Evolutionary conservation across 306 rosid genomes (phyloP).

Genomic region (Prunus mira): DNA sequence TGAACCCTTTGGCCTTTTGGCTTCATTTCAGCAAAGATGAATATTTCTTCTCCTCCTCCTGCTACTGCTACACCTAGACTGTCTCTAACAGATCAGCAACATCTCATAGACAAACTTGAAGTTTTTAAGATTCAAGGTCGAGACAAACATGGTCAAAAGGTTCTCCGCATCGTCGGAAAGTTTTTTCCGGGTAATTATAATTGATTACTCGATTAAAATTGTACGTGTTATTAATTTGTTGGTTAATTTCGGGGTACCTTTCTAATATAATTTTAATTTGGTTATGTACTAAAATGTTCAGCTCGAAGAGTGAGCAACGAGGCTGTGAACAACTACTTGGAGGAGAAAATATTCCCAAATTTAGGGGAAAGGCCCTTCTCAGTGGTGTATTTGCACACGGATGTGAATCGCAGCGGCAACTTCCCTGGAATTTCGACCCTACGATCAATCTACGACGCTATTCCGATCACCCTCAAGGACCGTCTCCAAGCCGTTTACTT

Average conservation of each 20-base stretch:
- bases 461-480: constrained; percentile 23
- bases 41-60: background rate
- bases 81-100: constrained; percentile 19
- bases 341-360: constrained; percentile 18
- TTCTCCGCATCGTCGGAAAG: constrained; percentile 39
- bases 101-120: constrained; percentile 22
- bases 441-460: constrained; percentile 26
- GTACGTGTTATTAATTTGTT: background rate
- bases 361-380: constrained; percentile 31
- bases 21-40: background rate
- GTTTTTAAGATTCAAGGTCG: constrained; percentile 38
- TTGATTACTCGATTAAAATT: background rate
- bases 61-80: background rate
- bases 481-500: constrained; percentile 30
- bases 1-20: background rate
- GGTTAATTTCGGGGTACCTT: background rate
- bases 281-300: background rate
- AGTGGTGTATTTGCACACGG: constrained; percentile 35
- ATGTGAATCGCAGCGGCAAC: constrained; percentile 25
- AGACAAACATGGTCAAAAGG: constrained; percentile 27
- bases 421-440: constrained; percentile 33
- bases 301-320: constrained; percentile 28
- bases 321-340: constrained; percentile 31
- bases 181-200: constrained; percentile 33
- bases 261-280: background rate